Percentiles rank a stretch among this genome's conserved stretches.
These are phyloP conservation scores for Niveomyces coronatus DNA, from an alignment of 2,329 filamentous ascomycete species.

Conservation along the genomic window DNA sequence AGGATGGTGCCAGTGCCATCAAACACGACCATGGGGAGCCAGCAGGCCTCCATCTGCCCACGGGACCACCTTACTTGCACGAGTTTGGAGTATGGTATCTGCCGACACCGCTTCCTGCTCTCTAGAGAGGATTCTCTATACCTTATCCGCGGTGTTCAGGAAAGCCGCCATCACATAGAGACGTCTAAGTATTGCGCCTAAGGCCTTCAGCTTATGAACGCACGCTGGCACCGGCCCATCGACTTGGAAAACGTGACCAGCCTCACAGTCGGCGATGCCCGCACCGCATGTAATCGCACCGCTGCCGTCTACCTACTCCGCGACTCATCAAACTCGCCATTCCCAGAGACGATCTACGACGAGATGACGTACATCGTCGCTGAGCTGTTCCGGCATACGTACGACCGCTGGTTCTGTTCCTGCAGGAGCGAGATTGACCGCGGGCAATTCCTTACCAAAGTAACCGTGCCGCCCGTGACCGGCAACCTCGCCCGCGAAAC, in stretches of 20 bases:
- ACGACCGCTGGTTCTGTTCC: slow-evolving; percentile 1
- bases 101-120: not conserved
- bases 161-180: not conserved
- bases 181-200: not conserved
- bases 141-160: not conserved
- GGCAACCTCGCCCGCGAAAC: not conserved
- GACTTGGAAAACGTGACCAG: not conserved
- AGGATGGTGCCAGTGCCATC: too few species aligned
- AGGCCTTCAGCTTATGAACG: not conserved
- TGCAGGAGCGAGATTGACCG: slow-evolving; percentile 5
- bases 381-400: slow-evolving; percentile 2
- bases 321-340: not conserved
- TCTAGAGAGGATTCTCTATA: not conserved
- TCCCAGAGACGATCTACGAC: not conserved
- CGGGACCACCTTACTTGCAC: too few species aligned
- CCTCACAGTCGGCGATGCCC: not conserved
- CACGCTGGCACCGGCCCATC: not conserved
- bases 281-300: slow-evolving; percentile 5
- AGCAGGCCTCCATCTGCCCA: too few species aligned
- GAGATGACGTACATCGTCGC: not conserved
- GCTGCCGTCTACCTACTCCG: slow-evolving; percentile 3
- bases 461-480: not conserved
- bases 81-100: too few species aligned
- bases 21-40: too few species aligned
- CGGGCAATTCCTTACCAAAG: slow-evolving; percentile 6